phyloP scores from a whole-genome alignment of 2,329 filamentous ascomycete species.

The Rhexocercosporidium sp. region DNA sequence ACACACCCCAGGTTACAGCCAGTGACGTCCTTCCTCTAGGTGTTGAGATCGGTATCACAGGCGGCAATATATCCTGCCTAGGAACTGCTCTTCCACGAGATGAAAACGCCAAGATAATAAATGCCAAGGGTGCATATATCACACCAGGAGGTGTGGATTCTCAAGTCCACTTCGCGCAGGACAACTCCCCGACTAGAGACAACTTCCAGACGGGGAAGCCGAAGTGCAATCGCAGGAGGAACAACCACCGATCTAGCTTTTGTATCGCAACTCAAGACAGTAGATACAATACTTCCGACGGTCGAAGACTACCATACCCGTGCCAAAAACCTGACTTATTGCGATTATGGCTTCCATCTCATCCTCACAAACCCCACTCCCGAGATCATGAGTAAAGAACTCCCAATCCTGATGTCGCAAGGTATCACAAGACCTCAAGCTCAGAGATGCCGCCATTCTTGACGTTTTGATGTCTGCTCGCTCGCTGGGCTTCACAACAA shows the following conservation, averaged over 20 bases:
- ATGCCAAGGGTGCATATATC: conserved; percentile 52
- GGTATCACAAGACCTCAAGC: conserved; percentile 54
- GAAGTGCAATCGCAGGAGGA: conserved; percentile 61
- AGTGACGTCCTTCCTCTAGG: conserved; percentile 50
- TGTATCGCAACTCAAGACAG: conserved; percentile 55
- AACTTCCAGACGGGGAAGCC: conserved; percentile 51
- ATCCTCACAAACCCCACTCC: conserved; percentile 53
- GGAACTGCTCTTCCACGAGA: conserved; percentile 45
- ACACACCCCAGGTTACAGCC: conserved; percentile 48
- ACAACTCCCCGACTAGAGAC: conserved; percentile 50
- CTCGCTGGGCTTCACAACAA: conserved; percentile 51
- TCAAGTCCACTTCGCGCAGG: conserved; percentile 55
- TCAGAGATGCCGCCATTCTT: conserved; percentile 55
- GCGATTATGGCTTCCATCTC: conserved; percentile 62
- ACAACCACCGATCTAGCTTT: conserved; percentile 65
- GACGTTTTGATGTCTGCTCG: conserved; percentile 54
- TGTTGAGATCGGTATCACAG: conserved; percentile 53
- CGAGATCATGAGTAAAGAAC: conserved; percentile 47
- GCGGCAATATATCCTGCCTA: conserved; percentile 52
- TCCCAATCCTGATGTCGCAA: conserved; percentile 47
- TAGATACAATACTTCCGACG: conserved; percentile 51
- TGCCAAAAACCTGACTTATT: conserved; percentile 53
- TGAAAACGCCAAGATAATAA: conserved; percentile 45
- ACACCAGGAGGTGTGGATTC: conserved; percentile 54
- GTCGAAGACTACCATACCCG: conserved; percentile 53